phyloP scores from a whole-genome alignment of 495 filamentous ascomycete genomes.

The Hypomontagnella submonticulosa region DNA sequence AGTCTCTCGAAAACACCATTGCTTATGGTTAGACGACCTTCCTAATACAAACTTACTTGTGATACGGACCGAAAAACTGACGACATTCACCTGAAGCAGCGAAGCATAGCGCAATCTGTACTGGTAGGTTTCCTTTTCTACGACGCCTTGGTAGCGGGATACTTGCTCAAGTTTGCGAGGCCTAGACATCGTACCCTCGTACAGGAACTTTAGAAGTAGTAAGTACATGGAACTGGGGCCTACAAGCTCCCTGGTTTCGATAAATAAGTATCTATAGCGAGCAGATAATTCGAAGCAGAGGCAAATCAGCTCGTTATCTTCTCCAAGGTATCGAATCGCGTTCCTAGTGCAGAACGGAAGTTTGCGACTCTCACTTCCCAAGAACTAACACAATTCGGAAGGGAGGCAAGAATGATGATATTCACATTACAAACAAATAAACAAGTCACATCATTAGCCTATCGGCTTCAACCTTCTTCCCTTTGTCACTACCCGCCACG shows the following conservation, averaged over 20 bases:
- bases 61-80: conserved; percentile 28
- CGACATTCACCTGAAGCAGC: conserved; percentile 19
- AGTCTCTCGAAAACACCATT: conserved; percentile 5
- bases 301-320: conserved; percentile 15
- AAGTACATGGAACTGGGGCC: conserved; percentile 13
- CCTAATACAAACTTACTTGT: conserved; percentile 28
- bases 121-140: conserved; percentile 9
- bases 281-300: conserved; percentile 11
- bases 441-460: conserved; percentile 10
- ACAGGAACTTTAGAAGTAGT: no score
- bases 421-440: conserved; percentile 11
- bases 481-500: conserved; percentile 18
- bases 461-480: conserved; percentile 1
- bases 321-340: conserved; percentile 7
- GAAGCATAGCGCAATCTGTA: neutral
- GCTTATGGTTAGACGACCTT: conserved; percentile 30
- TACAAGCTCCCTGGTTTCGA: conserved; percentile 9
- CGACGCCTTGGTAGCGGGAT: conserved; percentile 3
- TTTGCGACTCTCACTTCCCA: conserved; percentile 22
- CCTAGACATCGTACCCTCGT: conserved; percentile 5
- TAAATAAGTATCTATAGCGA: conserved; percentile 4
- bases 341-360: conserved; percentile 1
- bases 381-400: conserved; percentile 29
- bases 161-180: conserved; percentile 12
- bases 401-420: conserved; percentile 20